phyloP scores from a whole-genome alignment of 306 rosid species.

The Aeschynomene evenia region DNA sequence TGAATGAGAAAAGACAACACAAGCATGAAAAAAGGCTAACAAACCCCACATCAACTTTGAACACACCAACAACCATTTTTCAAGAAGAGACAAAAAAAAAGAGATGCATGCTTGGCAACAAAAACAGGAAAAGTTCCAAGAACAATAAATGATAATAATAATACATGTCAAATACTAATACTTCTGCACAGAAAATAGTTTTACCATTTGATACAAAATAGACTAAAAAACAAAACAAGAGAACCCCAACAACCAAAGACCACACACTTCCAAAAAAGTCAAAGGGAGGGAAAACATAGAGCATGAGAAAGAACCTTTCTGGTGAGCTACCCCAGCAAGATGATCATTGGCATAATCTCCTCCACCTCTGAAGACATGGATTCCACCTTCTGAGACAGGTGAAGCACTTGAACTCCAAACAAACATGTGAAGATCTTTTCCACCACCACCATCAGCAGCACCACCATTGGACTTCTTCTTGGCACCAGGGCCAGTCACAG shows the following conservation, averaged over 20 bases:
- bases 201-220: not conserved
- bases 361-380: constrained; percentile 81
- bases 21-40: constrained; percentile 30
- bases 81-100: constrained; percentile 34
- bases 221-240: not conserved
- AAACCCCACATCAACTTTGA: constrained; percentile 38
- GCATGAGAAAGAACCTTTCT: constrained; percentile 50
- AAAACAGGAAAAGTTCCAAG: constrained; percentile 4
- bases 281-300: not conserved
- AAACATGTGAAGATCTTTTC: constrained; percentile 84
- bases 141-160: not conserved
- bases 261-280: not conserved
- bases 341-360: constrained; percentile 62
- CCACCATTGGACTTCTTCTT: constrained; percentile 44
- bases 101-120: not conserved
- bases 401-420: constrained; percentile 95
- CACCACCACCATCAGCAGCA: constrained; percentile 48
- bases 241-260: not conserved
- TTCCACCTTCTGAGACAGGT: constrained; percentile 80
- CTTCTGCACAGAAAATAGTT: too few species aligned
- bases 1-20: not conserved
- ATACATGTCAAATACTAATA: not conserved
- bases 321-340: constrained; percentile 61
- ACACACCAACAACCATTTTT: constrained; percentile 24
- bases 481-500: constrained; percentile 48